Conservation (phyloP, 1,284 basidiomycete species). For the Ustilago trichophora region DNA sequence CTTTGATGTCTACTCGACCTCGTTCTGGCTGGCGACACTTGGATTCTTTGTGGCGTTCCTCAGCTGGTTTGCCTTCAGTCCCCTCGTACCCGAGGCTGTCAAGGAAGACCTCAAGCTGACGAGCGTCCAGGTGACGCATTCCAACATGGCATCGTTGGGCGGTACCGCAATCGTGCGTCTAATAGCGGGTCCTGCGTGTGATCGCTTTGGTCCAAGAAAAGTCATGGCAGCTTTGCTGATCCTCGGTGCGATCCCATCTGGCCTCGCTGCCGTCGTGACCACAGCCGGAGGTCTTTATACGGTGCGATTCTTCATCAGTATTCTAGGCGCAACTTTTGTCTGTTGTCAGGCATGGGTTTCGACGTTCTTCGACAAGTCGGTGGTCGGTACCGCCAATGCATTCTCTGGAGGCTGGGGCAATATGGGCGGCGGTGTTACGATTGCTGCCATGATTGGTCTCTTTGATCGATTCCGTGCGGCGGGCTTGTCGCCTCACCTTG, state of each 20-base stretch:
- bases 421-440: slow-evolving; percentile 70
- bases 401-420: slow-evolving; percentile 69
- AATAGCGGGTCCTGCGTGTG: slow-evolving; percentile 72
- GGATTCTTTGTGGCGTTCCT: slow-evolving; percentile 70
- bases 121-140: slow-evolving; percentile 71
- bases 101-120: slow-evolving; percentile 72
- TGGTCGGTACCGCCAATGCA: slow-evolving; percentile 70
- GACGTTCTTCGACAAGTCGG: slow-evolving; percentile 73
- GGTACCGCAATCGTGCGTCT: slow-evolving; percentile 71
- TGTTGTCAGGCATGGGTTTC: slow-evolving; percentile 73
- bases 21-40: slow-evolving; percentile 70
- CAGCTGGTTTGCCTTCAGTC: slow-evolving; percentile 76
- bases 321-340: slow-evolving; percentile 74
- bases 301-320: slow-evolving; percentile 70
- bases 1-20: slow-evolving; percentile 71
- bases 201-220: slow-evolving; percentile 71
- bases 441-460: slow-evolving; percentile 72
- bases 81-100: slow-evolving; percentile 74
- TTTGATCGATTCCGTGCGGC: slow-evolving; percentile 69
- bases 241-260: slow-evolving; percentile 75
- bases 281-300: slow-evolving; percentile 70
- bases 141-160: slow-evolving; percentile 73
- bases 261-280: slow-evolving; percentile 72
- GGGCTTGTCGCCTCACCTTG: slow-evolving; percentile 69
- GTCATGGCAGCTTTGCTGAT: slow-evolving; percentile 74